phyloP scores from a whole-genome alignment of 2,329 filamentous ascomycete species.

The Ophiostoma quercus region DNA sequence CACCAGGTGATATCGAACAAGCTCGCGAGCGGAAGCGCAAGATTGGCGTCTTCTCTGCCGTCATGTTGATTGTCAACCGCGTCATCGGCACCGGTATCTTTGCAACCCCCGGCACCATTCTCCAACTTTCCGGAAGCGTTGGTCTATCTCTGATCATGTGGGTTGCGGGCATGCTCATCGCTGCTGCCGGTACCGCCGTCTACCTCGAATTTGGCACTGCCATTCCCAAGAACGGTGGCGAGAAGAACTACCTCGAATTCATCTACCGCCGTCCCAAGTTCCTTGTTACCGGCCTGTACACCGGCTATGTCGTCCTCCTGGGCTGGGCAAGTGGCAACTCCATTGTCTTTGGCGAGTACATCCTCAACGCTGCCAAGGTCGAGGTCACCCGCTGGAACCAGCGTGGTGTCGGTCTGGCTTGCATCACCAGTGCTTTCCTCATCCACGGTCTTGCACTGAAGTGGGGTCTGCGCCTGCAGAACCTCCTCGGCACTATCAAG shows the following conservation, averaged over 20 bases:
- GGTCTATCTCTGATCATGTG: constrained; percentile 59
- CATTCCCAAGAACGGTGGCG: constrained; percentile 59
- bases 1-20: not conserved
- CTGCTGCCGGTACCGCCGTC: constrained; percentile 57
- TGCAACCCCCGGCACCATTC: constrained; percentile 55
- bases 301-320: constrained; percentile 57
- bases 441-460: constrained; percentile 60
- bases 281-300: constrained; percentile 56
- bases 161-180: constrained; percentile 58
- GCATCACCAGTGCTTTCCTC: constrained; percentile 59
- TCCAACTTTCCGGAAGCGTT: constrained; percentile 54
- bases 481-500: constrained; percentile 61
- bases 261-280: constrained; percentile 58
- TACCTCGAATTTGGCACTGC: constrained; percentile 63
- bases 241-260: constrained; percentile 64
- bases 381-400: constrained; percentile 63
- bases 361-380: constrained; percentile 58
- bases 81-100: constrained; percentile 65
- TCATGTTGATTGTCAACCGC: constrained; percentile 59
- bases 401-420: constrained; percentile 60
- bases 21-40: constrained; percentile 48
- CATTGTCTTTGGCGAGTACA: constrained; percentile 66
- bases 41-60: constrained; percentile 51
- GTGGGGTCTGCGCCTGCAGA: constrained; percentile 63
- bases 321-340: constrained; percentile 63